These are phyloP conservation scores for Filobasidium floriforme DNA, from an alignment of 768 basidiomycete genomes.

Conservation along the genomic window DNA sequence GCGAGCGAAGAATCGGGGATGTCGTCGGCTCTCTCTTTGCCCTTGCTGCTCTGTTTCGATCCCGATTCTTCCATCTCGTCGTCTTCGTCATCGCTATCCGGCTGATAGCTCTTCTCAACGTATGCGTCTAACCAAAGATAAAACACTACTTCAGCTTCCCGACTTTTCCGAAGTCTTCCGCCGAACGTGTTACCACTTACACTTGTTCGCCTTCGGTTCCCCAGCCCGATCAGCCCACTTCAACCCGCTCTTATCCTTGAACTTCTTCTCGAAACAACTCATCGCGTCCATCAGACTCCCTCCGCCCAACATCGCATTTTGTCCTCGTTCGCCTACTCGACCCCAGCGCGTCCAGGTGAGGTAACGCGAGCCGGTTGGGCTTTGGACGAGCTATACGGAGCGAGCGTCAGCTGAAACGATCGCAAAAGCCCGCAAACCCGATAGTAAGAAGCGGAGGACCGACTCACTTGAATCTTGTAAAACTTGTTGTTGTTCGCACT, in stretches of 20 bases:
- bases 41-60: not conserved
- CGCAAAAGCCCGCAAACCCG: not conserved
- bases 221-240: not conserved
- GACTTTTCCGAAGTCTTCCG: not conserved
- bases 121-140: not conserved
- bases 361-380: not conserved
- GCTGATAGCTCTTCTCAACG: not conserved
- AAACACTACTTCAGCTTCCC: not conserved
- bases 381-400: not conserved
- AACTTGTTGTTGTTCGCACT: not conserved
- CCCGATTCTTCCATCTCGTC: not conserved
- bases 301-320: not conserved
- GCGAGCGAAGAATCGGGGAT: not conserved
- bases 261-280: not conserved
- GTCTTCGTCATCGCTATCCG: not conserved
- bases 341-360: not conserved
- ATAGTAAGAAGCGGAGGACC: not conserved
- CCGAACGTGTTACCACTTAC: not conserved
- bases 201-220: not conserved
- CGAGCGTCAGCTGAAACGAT: not conserved
- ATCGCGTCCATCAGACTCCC: not conserved
- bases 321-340: not conserved
- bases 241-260: constrained; percentile 2
- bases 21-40: not conserved
- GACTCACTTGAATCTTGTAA: not conserved